Evolutionary conservation across 2,329 filamentous ascomycete genomes (phyloP), one percentile per base, ranked within the genome.

Genomic region (Boeremia exigua): DNA sequence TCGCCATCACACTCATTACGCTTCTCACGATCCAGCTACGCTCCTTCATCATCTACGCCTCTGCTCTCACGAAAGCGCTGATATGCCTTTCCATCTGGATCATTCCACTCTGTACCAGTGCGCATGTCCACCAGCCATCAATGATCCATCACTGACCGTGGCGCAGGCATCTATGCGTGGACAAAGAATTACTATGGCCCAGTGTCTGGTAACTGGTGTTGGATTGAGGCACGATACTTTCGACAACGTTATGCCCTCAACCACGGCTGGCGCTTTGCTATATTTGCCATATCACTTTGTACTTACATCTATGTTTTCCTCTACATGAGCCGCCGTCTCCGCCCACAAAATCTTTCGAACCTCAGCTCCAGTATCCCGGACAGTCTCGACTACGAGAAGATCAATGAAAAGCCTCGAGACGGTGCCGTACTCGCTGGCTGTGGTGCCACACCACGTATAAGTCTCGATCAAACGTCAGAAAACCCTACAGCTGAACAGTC

Each of bases 141-240:
- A 27, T 9, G 23, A 37, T 2, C 43, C 17, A 15, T 25, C 4
- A 48, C 15, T 51, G 34, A 53, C 11, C n/a, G 11, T 2, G 27
- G 4, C 17, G 1, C 12, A 59, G 58, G 54, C 40, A 28, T 60
- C 12, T 40, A 30, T 28, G 54, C 53, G 19, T 54, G 54, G 54
- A 42, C 28, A 1, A 57, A 51, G 15, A 11, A 36, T 0, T 60
- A 57, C 40, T 58, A 58, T 49, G 73, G 68, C 3, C 75, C 76
- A 28, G 77, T 80, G 2, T 78, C 77, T 3, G 79, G 79, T 0
- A 81, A 81, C 54, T 81, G 79, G 79, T 81, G 79, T 63, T 81
- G 79, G 79, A 81, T 81, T 54, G 65, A 71, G 11, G 58, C 67
- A 11, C 59, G 69, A 2, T 66, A 73, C n/a, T 60, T 69, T 25